A percentile compares a stretch with the other conserved stretches of the same genome.
Conservation (phyloP, 23 red algal genomes). For the Gracilariopsis chorda region DNA sequence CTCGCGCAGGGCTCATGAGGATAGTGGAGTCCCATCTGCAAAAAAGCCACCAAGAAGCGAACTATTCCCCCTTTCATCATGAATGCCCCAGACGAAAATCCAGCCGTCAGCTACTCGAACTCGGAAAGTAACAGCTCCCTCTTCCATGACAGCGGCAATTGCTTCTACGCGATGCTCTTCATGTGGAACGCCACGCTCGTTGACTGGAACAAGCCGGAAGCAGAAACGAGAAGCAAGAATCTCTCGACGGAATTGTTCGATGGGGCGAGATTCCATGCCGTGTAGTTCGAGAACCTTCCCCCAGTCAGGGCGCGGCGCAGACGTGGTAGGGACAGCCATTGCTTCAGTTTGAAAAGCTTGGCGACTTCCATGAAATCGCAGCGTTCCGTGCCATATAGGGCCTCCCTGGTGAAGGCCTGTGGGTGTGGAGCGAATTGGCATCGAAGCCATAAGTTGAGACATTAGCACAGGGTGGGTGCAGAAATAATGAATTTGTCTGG, state of each 20-base stretch:
- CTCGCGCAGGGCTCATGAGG: too few species aligned
- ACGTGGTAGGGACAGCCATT: background rate
- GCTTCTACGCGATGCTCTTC: background rate
- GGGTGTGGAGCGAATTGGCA: too few species aligned
- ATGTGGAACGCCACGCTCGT: background rate
- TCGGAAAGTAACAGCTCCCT: conserved; percentile 2
- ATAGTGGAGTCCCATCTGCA: background rate
- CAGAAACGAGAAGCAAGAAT: background rate
- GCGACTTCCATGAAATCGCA: background rate
- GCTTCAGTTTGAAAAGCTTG: background rate
- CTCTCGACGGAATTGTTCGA: background rate
- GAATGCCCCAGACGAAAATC: conserved; percentile 11
- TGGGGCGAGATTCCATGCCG: background rate
- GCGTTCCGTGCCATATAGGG: background rate
- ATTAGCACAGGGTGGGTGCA: too few species aligned
- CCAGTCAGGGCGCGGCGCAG: background rate
- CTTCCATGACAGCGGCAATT: conserved; percentile 1
- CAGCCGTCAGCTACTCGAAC: background rate
- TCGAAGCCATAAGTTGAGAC: too few species aligned
- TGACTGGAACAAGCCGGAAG: background rate
- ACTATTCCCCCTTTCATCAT: conserved; percentile 11
- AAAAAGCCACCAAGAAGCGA: background rate
- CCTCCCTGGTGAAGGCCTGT: background rate
- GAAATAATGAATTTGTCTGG: too few species aligned
- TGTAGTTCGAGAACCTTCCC: background rate